Evolutionary conservation across 257 asterid genomes (phyloP).

Genomic region (Petunia secreta): DNA sequence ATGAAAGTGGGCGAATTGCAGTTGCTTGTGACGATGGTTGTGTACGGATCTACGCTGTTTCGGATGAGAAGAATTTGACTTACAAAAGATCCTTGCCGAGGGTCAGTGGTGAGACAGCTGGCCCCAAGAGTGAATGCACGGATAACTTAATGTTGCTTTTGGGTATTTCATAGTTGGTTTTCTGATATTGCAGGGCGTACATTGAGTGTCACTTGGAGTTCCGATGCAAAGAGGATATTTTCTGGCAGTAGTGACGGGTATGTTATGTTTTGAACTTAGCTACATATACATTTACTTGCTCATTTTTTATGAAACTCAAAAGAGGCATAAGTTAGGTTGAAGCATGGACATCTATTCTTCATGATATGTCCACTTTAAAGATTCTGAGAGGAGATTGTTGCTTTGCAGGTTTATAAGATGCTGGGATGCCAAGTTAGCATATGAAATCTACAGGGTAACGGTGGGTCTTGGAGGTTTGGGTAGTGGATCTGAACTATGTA

Average conservation of each 20-base stretch:
- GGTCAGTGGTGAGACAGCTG: slow-evolving; percentile 84
- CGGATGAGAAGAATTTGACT: slow-evolving; percentile 47
- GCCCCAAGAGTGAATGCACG: slow-evolving; percentile 17
- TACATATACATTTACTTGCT: neutral
- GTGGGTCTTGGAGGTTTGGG: slow-evolving; percentile 81
- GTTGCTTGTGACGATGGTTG: slow-evolving; percentile 94
- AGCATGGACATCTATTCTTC: neutral
- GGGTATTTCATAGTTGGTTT: slow-evolving; percentile 24
- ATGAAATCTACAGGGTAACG: slow-evolving; percentile 78
- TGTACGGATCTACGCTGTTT: slow-evolving; percentile 62
- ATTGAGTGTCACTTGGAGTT: slow-evolving; percentile 84
- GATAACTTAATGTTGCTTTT: slow-evolving; percentile 4
- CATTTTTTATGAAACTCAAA: slow-evolving; percentile 7
- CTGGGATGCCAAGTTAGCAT: slow-evolving; percentile 71
- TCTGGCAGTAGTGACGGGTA: slow-evolving; percentile 98
- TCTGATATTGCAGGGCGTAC: slow-evolving; percentile 56
- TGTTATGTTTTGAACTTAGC: slow-evolving; percentile 29
- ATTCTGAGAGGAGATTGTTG: slow-evolving; percentile 22
- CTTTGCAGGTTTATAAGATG: slow-evolving; percentile 79
- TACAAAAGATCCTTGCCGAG: slow-evolving; percentile 66
- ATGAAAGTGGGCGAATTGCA: slow-evolving; percentile 53
- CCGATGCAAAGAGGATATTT: slow-evolving; percentile 68
- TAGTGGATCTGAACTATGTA: slow-evolving; percentile 70
- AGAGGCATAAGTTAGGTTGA: neutral
- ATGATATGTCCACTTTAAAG: slow-evolving; percentile 5